These are phyloP conservation scores for Hamigera avellanea DNA, from an alignment of 495 filamentous ascomycete genomes.

Conservation along the genomic window DNA sequence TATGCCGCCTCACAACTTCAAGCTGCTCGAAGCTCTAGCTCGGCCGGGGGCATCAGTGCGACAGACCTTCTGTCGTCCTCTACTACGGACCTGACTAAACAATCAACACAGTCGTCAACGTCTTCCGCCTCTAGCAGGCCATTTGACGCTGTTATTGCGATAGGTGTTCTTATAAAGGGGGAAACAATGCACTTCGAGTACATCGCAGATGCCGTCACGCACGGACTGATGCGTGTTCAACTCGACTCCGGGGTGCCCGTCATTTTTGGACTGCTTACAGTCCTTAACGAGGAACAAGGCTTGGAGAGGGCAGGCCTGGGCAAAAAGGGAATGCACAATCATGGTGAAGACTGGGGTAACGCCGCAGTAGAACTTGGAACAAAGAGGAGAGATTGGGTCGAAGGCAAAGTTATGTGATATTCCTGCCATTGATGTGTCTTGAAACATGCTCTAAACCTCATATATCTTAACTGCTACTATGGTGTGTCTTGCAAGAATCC, in stretches of 20 bases:
- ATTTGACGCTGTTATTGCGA: conserved; percentile 89
- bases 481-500: too few relatives aligned
- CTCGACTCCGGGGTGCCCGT: conserved; percentile 80
- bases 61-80: conserved; percentile 70
- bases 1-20: conserved; percentile 83
- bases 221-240: conserved; percentile 89
- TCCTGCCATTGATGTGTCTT: too few relatives aligned
- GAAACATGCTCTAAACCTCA: too few relatives aligned
- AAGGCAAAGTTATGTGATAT: conserved; percentile 30
- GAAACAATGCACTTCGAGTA: conserved; percentile 99
- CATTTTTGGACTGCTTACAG: conserved; percentile 85
- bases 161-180: conserved; percentile 94
- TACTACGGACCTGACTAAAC: conserved; percentile 46
- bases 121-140: conserved; percentile 36
- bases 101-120: conserved; percentile 12
- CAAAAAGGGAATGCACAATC: conserved; percentile 52
- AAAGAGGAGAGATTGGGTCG: conserved; percentile 33
- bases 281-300: conserved; percentile 80
- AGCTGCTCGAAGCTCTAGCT: conserved; percentile 44
- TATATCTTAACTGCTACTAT: too few relatives aligned
- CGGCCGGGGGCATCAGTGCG: conserved; percentile 47
- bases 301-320: conserved; percentile 71
- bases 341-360: conserved; percentile 79
- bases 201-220: conserved; percentile 80
- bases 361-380: conserved; percentile 42